Base-by-base conservation (phyloP, 2,329 filamentous ascomycete genomes). In the Pseudogymnoascus sp. region DNA sequence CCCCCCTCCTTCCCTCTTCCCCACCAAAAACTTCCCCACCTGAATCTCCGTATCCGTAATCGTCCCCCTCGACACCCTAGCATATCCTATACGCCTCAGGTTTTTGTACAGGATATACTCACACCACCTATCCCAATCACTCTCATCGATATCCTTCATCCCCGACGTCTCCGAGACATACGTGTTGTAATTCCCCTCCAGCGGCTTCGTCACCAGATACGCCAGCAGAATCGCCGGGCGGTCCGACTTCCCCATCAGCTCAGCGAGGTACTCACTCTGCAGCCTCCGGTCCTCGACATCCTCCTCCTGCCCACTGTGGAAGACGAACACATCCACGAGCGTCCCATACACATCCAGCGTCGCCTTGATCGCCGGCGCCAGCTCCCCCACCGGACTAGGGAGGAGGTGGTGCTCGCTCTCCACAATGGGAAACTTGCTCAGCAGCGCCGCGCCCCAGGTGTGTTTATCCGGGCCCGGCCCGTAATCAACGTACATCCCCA, bases 401-500 rank as follows among this genome's bases (percentile, higher is more conserved):
- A 97, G 83, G 11, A 99, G 84, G 71, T 99, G 94, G 73, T 99
- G 94, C 21, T 92, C 97, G 1, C 91, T 96, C 77, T 97, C 96
- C 64, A 99, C 76, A 70, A 99, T 99, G 3, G 94, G 94, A 79
- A 97, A 99, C 73, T 97, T 97, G 69, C 92, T 97, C 3, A 99
- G 82, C 49, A 99, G 81, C 21, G 92, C 94, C 8, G 88, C 85
- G 60, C 94, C 94, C 94, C 94, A 99, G 0, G 94, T 99, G 78
- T 99, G 94, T 78, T 97, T 99, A 82, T 99, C 96, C 6, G 94
- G 94, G 1, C 94, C 94, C 31, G 94, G 94, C 62, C 94, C 94
- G 71, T 92, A 97, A 78, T 99, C 94, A 59, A 95, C 92, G 72
- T 97, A 99, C 94, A 99, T 99, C 69, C 94, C 94, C 10, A 99